phyloP scores from a whole-genome alignment of 441 rosid species.

The Euphorbia schlechtendalii region DNA sequence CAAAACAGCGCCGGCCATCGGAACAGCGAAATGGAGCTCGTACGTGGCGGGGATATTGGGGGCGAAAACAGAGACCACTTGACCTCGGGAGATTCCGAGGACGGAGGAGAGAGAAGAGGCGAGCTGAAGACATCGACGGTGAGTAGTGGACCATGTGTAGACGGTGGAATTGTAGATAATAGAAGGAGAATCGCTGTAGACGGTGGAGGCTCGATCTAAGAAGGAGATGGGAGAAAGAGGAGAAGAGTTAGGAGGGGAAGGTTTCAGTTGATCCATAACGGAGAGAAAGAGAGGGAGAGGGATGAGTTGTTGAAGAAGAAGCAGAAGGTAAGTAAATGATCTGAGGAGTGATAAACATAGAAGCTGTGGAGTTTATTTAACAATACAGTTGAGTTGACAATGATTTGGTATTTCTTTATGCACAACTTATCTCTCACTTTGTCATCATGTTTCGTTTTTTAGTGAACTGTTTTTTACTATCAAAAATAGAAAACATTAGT shows the following conservation, averaged over 20 bases:
- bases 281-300: not conserved
- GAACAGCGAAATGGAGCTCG: slow-evolving; percentile 74
- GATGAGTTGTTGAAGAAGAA: no score
- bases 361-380: no score
- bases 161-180: slow-evolving; percentile 37
- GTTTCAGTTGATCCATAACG: slow-evolving; percentile 46
- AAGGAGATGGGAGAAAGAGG: slow-evolving; percentile 58
- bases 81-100: slow-evolving; percentile 34
- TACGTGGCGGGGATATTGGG: slow-evolving; percentile 66
- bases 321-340: no score
- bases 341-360: no score
- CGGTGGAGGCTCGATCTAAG: slow-evolving; percentile 63
- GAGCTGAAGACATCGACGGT: slow-evolving; percentile 55
- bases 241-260: slow-evolving; percentile 37
- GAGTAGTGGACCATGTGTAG: slow-evolving; percentile 57
- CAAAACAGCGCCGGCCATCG: slow-evolving; percentile 48
- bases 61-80: slow-evolving; percentile 60
- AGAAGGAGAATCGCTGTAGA: slow-evolving; percentile 53
- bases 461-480: no score
- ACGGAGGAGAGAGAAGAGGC: slow-evolving; percentile 49
- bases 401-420: no score
- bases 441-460: no score
- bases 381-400: no score
- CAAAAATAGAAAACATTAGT: no score
- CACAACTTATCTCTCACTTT: no score